Conservation (phyloP, 2,329 filamentous ascomycete genomes). For the Colletotrichum tofieldiae region DNA sequence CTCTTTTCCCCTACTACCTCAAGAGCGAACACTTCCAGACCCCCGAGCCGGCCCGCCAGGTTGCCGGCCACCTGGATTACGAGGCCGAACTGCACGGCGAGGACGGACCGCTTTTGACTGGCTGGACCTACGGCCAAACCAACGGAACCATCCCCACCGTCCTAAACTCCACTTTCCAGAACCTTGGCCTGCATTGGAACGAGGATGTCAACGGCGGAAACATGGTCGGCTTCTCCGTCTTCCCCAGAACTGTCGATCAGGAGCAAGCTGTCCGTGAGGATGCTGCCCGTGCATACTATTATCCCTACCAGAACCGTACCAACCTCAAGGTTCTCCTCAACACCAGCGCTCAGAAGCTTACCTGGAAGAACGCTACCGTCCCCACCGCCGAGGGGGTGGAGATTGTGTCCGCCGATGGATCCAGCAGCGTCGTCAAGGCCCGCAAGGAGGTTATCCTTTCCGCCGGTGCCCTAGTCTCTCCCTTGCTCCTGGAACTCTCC, state of each 20-base stretch:
- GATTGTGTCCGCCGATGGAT: constrained; percentile 55
- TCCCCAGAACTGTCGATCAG: constrained; percentile 59
- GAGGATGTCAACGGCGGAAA: constrained; percentile 57
- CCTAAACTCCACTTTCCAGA: constrained; percentile 52
- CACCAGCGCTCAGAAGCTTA: constrained; percentile 33
- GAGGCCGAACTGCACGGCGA: constrained; percentile 54
- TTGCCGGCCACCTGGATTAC: constrained; percentile 50
- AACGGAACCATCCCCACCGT: constrained; percentile 52
- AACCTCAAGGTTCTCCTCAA: constrained; percentile 52
- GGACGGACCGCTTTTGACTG: constrained; percentile 54
- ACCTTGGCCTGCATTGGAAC: constrained; percentile 50
- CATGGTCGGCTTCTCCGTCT: constrained; percentile 56
- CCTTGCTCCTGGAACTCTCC: constrained; percentile 67
- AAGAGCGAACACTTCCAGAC: constrained; percentile 57
- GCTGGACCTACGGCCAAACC: constrained; percentile 53
- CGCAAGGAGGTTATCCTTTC: constrained; percentile 64
- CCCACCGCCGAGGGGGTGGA: constrained; percentile 53
- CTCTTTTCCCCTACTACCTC: constrained; percentile 63
- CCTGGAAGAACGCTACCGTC: constrained; percentile 23
- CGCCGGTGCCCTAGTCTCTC: constrained; percentile 66
- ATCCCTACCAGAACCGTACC: constrained; percentile 53
- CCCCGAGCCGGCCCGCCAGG: constrained; percentile 48
- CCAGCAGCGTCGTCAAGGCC: constrained; percentile 53
- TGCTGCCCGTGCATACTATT: constrained; percentile 60
- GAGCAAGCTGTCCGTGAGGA: constrained; percentile 56